Percentiles rank a stretch among this genome's conserved stretches.
These are phyloP conservation scores for Teunomyces lycoperdinae DNA, from an alignment of 805 yeast species.

Conservation along the genomic window DNA sequence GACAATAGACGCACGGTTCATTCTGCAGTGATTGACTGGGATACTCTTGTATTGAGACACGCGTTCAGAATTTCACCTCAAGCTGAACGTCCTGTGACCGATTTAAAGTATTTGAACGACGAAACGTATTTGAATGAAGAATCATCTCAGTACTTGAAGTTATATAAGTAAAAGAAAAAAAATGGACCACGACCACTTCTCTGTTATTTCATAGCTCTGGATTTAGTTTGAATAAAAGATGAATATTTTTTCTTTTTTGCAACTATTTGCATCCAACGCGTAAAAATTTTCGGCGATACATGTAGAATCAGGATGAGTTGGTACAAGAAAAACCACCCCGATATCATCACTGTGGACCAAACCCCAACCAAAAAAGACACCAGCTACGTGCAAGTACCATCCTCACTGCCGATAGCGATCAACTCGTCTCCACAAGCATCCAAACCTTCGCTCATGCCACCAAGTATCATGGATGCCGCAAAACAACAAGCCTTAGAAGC, in stretches of 20 bases:
- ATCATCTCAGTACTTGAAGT: background rate
- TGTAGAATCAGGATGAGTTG: conserved; percentile 18
- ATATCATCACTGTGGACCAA: conserved; percentile 6
- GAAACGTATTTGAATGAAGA: background rate
- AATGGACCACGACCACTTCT: background rate
- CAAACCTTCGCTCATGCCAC: background rate
- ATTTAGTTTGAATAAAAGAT: background rate
- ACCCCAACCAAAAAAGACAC: conserved; percentile 12
- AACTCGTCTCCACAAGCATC: conserved; percentile 23
- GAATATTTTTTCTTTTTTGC: background rate
- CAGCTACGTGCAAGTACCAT: conserved; percentile 38
- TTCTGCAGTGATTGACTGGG: conserved; percentile 72
- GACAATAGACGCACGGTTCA: conserved; percentile 73
- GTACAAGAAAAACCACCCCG: conserved; percentile 18
- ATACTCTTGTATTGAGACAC: conserved; percentile 64
- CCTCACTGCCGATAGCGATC: conserved; percentile 37
- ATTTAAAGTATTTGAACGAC: conserved; percentile 34
- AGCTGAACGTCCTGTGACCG: conserved; percentile 64
- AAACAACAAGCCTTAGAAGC: conserved; percentile 26
- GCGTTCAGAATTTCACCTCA: conserved; percentile 71
- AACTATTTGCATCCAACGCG: conserved; percentile 4
- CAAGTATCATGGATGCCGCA: conserved; percentile 8
- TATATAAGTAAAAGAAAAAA: background rate
- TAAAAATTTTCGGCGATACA: conserved; percentile 1
- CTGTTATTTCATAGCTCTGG: background rate